Evolutionary conservation across 2,329 filamentous ascomycete species (phyloP).

Genomic region (Pezicula carpinea): DNA sequence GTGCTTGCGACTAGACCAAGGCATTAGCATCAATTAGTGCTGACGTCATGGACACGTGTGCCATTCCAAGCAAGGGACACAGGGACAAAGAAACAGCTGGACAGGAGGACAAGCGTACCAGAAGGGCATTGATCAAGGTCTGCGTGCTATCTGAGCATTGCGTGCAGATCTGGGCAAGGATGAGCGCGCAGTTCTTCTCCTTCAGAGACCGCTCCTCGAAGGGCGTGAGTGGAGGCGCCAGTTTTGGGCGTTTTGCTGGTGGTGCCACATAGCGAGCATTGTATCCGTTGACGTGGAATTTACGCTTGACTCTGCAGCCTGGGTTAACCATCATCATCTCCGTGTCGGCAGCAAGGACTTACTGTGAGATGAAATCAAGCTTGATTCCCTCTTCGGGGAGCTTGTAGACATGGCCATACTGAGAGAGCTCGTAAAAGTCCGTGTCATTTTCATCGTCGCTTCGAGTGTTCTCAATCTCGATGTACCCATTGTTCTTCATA

Average conservation of each 20-base stretch:
- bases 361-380: slow-evolving; percentile 67
- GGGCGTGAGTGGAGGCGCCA: slow-evolving; percentile 5
- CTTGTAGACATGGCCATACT: slow-evolving; percentile 61
- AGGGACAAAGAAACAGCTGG: no score
- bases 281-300: background rate
- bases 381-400: slow-evolving; percentile 61
- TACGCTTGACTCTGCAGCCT: slow-evolving; percentile 16
- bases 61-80: no score
- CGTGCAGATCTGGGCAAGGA: slow-evolving; percentile 52
- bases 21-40: slow-evolving; percentile 18
- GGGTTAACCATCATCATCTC: slow-evolving; percentile 2
- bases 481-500: slow-evolving; percentile 64
- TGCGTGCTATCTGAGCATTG: slow-evolving; percentile 43
- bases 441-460: slow-evolving; percentile 43
- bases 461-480: slow-evolving; percentile 62
- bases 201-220: slow-evolving; percentile 33
- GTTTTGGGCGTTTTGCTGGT: slow-evolving; percentile 10
- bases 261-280: slow-evolving; percentile 9
- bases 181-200: slow-evolving; percentile 63
- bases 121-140: slow-evolving; percentile 52
- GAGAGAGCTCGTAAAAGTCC: slow-evolving; percentile 53
- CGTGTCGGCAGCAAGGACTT: slow-evolving; percentile 26
- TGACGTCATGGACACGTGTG: slow-evolving; percentile 19
- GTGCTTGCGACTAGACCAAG: slow-evolving; percentile 33
- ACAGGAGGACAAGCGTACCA: slow-evolving; percentile 61